Base-by-base conservation (phyloP, 495 filamentous ascomycete species). In the Penicillium herquei region DNA sequence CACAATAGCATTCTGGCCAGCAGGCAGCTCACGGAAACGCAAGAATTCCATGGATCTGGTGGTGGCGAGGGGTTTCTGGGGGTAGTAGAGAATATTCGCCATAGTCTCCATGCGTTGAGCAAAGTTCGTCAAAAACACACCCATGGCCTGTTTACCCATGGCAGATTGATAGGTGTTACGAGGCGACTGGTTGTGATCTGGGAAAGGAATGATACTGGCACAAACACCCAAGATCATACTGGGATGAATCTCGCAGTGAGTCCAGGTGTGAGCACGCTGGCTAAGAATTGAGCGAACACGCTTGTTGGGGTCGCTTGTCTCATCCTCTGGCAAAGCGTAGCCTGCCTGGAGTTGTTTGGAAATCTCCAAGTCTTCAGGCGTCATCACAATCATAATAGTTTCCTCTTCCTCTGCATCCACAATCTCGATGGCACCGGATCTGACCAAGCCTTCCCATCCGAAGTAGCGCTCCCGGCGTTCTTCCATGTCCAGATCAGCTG, bases 131-230 rank as follows among this genome's bases (percentile, higher is more conserved):
- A 98, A 81, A 78, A 96, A 96, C 53, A 97, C 91, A 64, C 94
- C 94, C 95, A 99, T 99, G 46, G 94, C 94, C 80, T 99, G 94
- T 76, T 99, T 99, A 75, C 94, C 94, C 94, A 99, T 99, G 65
- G 94, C 94, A 62, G 94, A 96, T 67, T 99, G 95, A 74, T 98
- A 98, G 4, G 94, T 99, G 68, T 98, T 98, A 86, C 95, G 84
- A 56, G 94, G 94, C 54, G 92, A 96, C 83, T 91, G 94, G 69
- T 99, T 99, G 77, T 99, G 94, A 73, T 99, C 95, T 6, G 94
- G 94, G 83, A 98, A 99, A 0, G 94, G 94, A 78, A 99, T 99
- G 71, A 99, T 98, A 79, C 91, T 96, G 52, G 94, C 94, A 67
- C 95, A 98, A 54, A 98, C 92, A 57, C 94, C 95, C 46, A 98